These are phyloP conservation scores for Salix suchowensis DNA, from an alignment of 345 rosid genomes.

Conservation along the genomic window DNA sequence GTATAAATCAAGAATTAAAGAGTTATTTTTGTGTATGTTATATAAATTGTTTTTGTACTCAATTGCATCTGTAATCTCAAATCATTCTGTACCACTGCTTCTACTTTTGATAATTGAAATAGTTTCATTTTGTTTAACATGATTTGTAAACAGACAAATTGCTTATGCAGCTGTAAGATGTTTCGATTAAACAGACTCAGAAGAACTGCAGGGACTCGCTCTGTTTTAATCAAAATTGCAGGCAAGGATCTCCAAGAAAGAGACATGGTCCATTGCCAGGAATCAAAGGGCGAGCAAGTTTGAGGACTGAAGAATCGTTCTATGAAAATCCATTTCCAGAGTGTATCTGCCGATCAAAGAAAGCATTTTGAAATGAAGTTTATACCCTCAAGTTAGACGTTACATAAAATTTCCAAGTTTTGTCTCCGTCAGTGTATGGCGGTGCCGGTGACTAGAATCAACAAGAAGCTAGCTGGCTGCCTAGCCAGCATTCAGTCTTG, in stretches of 20 bases:
- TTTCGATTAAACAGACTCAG: neutral
- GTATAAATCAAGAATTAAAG: no score
- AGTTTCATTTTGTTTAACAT: neutral
- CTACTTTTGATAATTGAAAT: neutral
- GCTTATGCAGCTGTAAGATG: neutral
- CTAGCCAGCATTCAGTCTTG: neutral
- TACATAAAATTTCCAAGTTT: neutral
- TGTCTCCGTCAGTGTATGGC: no score
- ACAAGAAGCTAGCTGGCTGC: neutral
- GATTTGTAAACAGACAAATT: neutral
- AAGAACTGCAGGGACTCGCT: neutral
- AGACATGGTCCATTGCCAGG: constrained; percentile 66
- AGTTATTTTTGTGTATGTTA: no score
- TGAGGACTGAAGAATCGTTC: constrained; percentile 85
- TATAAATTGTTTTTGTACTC: no score
- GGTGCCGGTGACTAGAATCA: neutral
- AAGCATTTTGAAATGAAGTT: constrained; percentile 3
- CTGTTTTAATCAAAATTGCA: constrained; percentile 19
- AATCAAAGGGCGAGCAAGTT: constrained; percentile 69
- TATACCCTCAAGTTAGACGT: no score
- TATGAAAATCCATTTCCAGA: constrained; percentile 87
- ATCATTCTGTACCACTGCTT: neutral
- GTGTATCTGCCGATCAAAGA: constrained; percentile 62
- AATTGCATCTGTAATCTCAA: neutral
- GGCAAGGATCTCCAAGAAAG: constrained; percentile 85